Evolutionary conservation across 495 filamentous ascomycete genomes (phyloP).

Genomic region (Haplographium delicatum): DNA sequence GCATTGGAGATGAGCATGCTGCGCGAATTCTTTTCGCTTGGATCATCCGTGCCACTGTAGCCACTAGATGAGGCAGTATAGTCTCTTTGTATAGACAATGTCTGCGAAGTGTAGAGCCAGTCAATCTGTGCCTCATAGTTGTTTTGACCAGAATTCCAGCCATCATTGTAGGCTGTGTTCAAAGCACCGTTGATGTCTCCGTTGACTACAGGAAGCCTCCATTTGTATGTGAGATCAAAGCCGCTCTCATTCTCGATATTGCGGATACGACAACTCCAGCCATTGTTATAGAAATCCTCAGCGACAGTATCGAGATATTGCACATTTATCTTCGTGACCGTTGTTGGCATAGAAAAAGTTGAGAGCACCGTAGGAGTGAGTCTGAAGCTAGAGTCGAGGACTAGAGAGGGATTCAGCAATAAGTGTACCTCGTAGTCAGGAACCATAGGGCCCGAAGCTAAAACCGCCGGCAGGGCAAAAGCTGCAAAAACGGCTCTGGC

Average conservation of each 20-base stretch:
- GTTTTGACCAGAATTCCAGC: constrained; percentile 23
- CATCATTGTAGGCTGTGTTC: constrained; percentile 20
- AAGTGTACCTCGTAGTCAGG: constrained; percentile 32
- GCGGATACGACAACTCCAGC: constrained; percentile 32
- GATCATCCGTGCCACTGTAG: constrained; percentile 22
- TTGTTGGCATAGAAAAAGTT: constrained; percentile 23
- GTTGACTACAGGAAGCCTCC: constrained; percentile 21
- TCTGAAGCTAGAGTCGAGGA: constrained; percentile 24
- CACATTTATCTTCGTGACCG: constrained; percentile 26
- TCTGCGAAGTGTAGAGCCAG: constrained; percentile 27
- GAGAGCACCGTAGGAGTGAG: constrained; percentile 26
- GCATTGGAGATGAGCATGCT: constrained; percentile 25
- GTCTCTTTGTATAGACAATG: constrained; percentile 27
- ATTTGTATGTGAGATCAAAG: constrained; percentile 32
- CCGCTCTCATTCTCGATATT: constrained; percentile 25
- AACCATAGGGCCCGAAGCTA: constrained; percentile 12
- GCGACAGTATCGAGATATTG: constrained; percentile 30
- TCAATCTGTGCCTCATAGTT: constrained; percentile 31
- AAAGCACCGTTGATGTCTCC: constrained; percentile 26
- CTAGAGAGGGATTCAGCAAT: constrained; percentile 23
- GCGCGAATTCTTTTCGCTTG: constrained; percentile 14
- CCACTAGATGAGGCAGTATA: constrained; percentile 11
- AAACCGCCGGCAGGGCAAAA: not conserved
- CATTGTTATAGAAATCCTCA: constrained; percentile 26
- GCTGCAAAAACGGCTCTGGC: no score